Conservation (phyloP, 2,329 filamentous ascomycete species). For the Aspergillus sergii region DNA sequence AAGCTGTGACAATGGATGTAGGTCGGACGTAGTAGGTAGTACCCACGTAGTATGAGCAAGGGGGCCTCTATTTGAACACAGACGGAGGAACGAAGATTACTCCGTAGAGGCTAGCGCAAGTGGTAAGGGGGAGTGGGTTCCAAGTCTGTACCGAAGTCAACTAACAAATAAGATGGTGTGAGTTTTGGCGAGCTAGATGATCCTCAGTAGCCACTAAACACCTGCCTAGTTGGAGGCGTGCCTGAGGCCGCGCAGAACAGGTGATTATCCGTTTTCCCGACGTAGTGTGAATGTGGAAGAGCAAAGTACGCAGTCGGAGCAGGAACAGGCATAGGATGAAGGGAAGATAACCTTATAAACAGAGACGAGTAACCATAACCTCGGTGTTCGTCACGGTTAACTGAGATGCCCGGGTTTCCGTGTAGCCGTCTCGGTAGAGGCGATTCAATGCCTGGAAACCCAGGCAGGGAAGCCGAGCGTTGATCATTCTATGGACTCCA, state of each 20-base stretch:
- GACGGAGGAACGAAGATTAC: neutral
- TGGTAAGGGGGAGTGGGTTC: neutral
- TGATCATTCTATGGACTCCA: neutral
- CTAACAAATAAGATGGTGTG: neutral
- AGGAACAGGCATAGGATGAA: conserved; percentile 7
- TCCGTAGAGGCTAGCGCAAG: neutral
- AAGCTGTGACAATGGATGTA: neutral
- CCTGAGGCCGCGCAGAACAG: neutral
- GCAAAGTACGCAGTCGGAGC: neutral
- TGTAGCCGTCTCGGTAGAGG: conserved; percentile 11
- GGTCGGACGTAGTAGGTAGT: neutral
- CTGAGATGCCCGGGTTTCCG: conserved; percentile 15
- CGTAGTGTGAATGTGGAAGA: neutral
- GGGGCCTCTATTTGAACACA: neutral
- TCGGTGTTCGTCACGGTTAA: conserved; percentile 9
- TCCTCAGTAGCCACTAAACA: neutral
- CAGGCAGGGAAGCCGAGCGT: neutral
- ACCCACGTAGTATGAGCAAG: neutral
- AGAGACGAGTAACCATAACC: conserved; percentile 12
- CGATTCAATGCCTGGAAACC: neutral
- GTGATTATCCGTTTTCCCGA: neutral
- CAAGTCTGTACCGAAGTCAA: neutral
- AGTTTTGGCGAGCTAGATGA: conserved; percentile 3
- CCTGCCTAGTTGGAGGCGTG: neutral
- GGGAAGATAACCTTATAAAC: conserved; percentile 9